Evolutionary conservation across 2,329 filamentous ascomycete genomes (phyloP), one percentile per base, ranked within the genome.

Genomic region (Aspergillus floridensis): DNA sequence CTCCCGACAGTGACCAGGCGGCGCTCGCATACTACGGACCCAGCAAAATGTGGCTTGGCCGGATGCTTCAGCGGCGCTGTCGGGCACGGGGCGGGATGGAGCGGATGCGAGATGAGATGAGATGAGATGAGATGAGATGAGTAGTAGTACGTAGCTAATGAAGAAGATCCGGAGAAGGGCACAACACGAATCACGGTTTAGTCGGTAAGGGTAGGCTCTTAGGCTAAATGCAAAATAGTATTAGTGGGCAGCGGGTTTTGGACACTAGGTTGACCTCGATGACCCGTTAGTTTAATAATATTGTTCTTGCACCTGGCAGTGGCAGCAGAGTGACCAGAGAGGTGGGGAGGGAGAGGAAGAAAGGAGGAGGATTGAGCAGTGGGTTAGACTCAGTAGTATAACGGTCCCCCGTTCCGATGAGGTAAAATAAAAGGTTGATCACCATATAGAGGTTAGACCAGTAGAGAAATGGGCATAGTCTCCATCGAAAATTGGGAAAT

Each of bases 381-480:
- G 38, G 38, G n/a, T 32, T 21, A 47, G 26, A 41, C 12, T n/a
- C 38, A 8, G 52, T 32, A 48, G 26, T 47, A 41, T 32, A 48
- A 48, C 53, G 53, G 44, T 22, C 26, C 21, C 41, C 44, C 22
- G 41, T 48, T 7, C 41, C 26, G 46, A 46, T 55, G 53, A 46
- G 53, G 53, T 44, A 55, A 55, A 55, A 47, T 55, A 21, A 12
- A 54, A 24, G 44, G 53, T 22, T 29, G 53, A 55, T 55, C 53
- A 31, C 44, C 53, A n/a, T 29, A 48, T 29, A 41, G 47, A 31
- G 53, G 24, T 55, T 21, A 44, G 24, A 54, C 2, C 16, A 29
- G 48, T n/a, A 31, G 16, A 47, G 47, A 19, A 21, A 21, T 24
- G 12, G 44, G 51, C 1, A 41, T 21, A 29, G 53, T 35, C 24